Percentiles rank a stretch among this genome's conserved stretches.
phyloP scores from a whole-genome alignment of 1,284 basidiomycete species.

The Trametes sp. region DNA sequence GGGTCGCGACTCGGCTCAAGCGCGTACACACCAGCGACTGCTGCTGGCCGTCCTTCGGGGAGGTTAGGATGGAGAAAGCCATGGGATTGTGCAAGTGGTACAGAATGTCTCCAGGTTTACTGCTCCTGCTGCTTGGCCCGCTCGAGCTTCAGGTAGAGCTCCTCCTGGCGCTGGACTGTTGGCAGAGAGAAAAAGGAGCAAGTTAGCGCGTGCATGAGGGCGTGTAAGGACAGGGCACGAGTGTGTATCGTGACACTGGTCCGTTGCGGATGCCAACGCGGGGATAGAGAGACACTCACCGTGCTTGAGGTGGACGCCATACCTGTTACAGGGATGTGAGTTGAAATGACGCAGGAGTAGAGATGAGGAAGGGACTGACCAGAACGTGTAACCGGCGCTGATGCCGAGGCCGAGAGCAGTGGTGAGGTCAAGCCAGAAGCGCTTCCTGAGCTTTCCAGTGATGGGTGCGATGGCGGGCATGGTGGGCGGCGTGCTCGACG shows the following conservation, averaged over 20 bases:
- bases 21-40: slow-evolving; percentile 11
- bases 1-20: slow-evolving; percentile 25
- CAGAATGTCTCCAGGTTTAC: slow-evolving; percentile 27
- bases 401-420: slow-evolving; percentile 77
- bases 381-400: slow-evolving; percentile 77
- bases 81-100: slow-evolving; percentile 27
- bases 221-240: background rate
- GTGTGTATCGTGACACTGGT: background rate
- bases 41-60: background rate
- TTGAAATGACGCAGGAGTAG: slow-evolving; percentile 25
- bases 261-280: background rate
- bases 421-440: slow-evolving; percentile 82
- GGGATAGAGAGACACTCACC: slow-evolving; percentile 55
- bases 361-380: slow-evolving; percentile 56
- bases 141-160: slow-evolving; percentile 85
- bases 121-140: slow-evolving; percentile 47
- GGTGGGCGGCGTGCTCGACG: slow-evolving; percentile 22
- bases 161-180: slow-evolving; percentile 81
- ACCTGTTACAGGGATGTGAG: slow-evolving; percentile 59
- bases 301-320: slow-evolving; percentile 76
- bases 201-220: slow-evolving; percentile 24
- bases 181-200: slow-evolving; percentile 11
- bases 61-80: slow-evolving; percentile 10
- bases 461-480: slow-evolving; percentile 85
- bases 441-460: slow-evolving; percentile 88